Conservation (phyloP, 106 monocot species). For the Ottelia alismoides region DNA sequence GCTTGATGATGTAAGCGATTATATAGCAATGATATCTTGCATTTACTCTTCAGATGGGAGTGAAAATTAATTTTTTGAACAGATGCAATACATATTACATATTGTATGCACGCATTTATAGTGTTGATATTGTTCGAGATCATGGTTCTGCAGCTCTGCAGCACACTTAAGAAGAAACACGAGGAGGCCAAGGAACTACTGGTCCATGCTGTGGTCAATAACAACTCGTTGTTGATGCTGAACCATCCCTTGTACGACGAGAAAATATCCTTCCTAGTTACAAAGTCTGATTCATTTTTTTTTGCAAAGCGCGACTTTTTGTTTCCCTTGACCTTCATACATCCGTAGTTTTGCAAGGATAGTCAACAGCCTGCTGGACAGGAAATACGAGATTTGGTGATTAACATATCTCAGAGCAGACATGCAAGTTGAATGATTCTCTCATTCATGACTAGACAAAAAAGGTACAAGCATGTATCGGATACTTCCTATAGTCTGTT, state of each 20-base stretch:
- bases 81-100: background rate
- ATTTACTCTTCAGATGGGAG: background rate
- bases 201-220: conserved; percentile 63
- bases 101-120: background rate
- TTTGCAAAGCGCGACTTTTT: conserved; percentile 1
- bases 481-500: too few species aligned
- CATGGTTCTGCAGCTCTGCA: conserved; percentile 48
- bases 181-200: conserved; percentile 84
- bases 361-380: conserved; percentile 22
- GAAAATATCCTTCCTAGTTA: conserved; percentile 85
- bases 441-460: too few species aligned
- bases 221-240: conserved; percentile 69
- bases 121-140: background rate
- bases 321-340: conserved; percentile 29
- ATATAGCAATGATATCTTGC: background rate
- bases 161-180: conserved; percentile 64
- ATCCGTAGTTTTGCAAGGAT: conserved; percentile 40
- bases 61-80: background rate
- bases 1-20: conserved; percentile 68
- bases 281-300: background rate
- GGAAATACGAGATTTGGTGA: conserved; percentile 8
- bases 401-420: too few species aligned
- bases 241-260: conserved; percentile 66
- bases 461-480: too few species aligned
- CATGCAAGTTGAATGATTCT: too few species aligned